Percentiles rank a stretch among this genome's conserved stretches.
These are phyloP conservation scores for Aspergillus amoenus DNA, from an alignment of 2,329 filamentous ascomycete genomes.

Conservation along the genomic window DNA sequence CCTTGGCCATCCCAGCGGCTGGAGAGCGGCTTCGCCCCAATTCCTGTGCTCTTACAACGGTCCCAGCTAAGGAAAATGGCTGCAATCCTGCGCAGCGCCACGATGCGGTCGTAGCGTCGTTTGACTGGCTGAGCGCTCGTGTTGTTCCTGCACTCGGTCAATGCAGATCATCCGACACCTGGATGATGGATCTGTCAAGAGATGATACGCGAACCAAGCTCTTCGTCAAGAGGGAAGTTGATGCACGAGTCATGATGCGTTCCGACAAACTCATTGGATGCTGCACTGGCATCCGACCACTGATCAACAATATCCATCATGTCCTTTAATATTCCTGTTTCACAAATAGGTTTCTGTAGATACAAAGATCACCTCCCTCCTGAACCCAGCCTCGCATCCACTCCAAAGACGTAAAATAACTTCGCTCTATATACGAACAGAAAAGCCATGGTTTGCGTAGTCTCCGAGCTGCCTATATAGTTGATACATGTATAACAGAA, in stretches of 20 bases:
- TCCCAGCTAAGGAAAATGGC: neutral
- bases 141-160: constrained; percentile 8
- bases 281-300: neutral
- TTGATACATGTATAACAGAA: neutral
- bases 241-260: neutral
- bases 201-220: neutral
- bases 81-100: neutral
- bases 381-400: neutral
- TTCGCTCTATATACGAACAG: neutral
- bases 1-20: neutral
- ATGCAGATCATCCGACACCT: constrained; percentile 9
- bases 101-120: neutral
- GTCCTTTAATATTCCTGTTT: neutral
- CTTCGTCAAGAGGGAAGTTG: neutral
- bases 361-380: neutral
- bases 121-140: neutral
- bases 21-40: no score
- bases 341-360: neutral
- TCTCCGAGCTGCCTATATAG: neutral
- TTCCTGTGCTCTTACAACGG: no score
- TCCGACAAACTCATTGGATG: neutral
- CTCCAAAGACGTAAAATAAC: neutral
- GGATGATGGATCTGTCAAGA: neutral
- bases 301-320: neutral
- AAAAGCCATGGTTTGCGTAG: neutral